Percentiles rank a stretch among this genome's conserved stretches.
These are phyloP conservation scores for Pholiota conissans DNA, from an alignment of 768 basidiomycete genomes.

Conservation along the genomic window DNA sequence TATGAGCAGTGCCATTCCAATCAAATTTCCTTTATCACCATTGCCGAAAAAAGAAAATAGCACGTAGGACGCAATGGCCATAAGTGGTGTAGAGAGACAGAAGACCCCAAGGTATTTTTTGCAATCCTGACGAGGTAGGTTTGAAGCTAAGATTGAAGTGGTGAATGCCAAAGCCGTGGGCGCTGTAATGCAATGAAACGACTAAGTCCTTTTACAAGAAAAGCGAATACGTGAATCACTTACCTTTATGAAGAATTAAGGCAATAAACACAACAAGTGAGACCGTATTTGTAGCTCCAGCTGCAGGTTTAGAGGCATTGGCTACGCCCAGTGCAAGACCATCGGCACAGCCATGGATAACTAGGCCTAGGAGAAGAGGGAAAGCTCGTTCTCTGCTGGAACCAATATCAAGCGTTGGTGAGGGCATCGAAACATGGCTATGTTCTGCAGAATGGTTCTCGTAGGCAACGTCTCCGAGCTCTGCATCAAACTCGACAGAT, in stretches of 20 bases:
- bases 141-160: slow-evolving; percentile 76
- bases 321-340: slow-evolving; percentile 91
- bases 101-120: slow-evolving; percentile 77
- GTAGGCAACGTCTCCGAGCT: slow-evolving; percentile 55
- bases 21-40: slow-evolving; percentile 50
- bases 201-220: too few relatives aligned
- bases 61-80: slow-evolving; percentile 75
- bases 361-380: slow-evolving; percentile 81
- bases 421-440: slow-evolving; percentile 2
- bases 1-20: slow-evolving; percentile 77
- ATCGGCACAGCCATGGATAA: slow-evolving; percentile 88
- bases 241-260: slow-evolving; percentile 89
- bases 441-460: slow-evolving; percentile 23
- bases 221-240: neutral
- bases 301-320: slow-evolving; percentile 19
- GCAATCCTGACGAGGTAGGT: slow-evolving; percentile 68
- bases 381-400: slow-evolving; percentile 45
- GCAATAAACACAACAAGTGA: slow-evolving; percentile 90
- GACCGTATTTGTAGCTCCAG: slow-evolving; percentile 45
- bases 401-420: slow-evolving; percentile 14
- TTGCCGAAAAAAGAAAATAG: slow-evolving; percentile 57
- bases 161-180: slow-evolving; percentile 91
- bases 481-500: slow-evolving; percentile 58
- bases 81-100: slow-evolving; percentile 79
- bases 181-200: slow-evolving; percentile 45